Percentiles rank a stretch among this genome's conserved stretches.
Conservation (phyloP, 257 asterid species). For the Thymus mandschuricus region DNA sequence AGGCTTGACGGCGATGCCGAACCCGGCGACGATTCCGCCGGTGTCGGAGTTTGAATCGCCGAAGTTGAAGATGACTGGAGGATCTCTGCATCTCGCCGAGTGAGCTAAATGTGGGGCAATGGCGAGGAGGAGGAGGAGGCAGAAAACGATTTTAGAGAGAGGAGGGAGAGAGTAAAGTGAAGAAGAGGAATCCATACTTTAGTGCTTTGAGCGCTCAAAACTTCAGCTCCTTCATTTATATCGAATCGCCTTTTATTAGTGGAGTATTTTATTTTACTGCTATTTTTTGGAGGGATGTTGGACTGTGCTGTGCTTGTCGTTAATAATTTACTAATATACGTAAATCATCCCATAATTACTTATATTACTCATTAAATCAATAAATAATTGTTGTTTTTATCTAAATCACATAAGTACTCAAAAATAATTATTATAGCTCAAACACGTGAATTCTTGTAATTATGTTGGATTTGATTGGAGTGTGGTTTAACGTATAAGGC, state of each 20-base stretch:
- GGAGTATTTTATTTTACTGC: too few relatives aligned
- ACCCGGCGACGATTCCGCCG: conserved; percentile 84
- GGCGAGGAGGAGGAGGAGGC: conserved; percentile 24
- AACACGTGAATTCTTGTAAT: too few relatives aligned
- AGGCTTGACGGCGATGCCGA: conserved; percentile 52
- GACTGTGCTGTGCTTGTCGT: not conserved
- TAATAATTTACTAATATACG: not conserved
- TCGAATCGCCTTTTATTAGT: not conserved
- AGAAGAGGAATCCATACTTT: conserved; percentile 5
- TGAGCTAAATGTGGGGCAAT: conserved; percentile 24
- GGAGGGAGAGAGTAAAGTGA: conserved; percentile 3
- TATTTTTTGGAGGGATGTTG: not conserved
- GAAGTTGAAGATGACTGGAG: conserved; percentile 78
- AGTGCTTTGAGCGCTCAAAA: too few relatives aligned
- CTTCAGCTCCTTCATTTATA: not conserved
- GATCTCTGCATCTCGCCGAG: conserved; percentile 42
- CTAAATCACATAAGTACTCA: not conserved
- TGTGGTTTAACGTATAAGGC: not conserved
- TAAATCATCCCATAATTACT: too few relatives aligned
- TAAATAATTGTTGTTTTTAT: too few relatives aligned
- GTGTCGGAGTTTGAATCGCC: conserved; percentile 98
- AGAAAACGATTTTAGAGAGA: not conserved
- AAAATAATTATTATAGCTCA: too few relatives aligned
- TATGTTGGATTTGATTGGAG: not conserved
- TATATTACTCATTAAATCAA: too few relatives aligned